Evolutionary conservation across 169 alveolate species (phyloP), one percentile per base, ranked within the genome.

Genomic region (Eimeria brunetti): DNA sequence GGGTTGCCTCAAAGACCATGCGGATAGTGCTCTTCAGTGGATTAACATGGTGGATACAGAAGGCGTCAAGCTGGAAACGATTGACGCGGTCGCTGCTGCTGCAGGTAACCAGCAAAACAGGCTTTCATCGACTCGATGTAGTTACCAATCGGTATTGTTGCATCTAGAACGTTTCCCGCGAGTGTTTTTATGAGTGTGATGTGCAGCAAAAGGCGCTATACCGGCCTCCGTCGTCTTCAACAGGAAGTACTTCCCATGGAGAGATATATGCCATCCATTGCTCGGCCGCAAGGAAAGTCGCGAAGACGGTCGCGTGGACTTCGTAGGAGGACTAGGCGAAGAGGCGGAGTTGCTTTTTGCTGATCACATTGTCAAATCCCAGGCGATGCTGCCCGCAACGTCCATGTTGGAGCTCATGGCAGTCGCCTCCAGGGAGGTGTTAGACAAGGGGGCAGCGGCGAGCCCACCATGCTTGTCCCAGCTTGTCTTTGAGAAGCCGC

Each of bases 401-500:
- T 94, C 86, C 88, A 30, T 90, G 69, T 41, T 95, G 49, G 97
- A 95, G 69, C 56, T 95, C 81, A 71, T 91, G 88, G 94, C 78
- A 7, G 96, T 86, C 1, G 96, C 96, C 71, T 20, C 94, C 27
- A 49, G 89, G 64, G 76, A 62, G 53, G 36, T 33, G 67, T 16
- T 53, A 7, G 46, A 80, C 56, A 85, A 38, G 30, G 75, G 38
- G 9, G 94, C 64, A 4, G 49, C 53, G 18, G 69, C 58, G 88
- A 69, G 60, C 44, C 91, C 76, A 12, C 89, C 88, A 41, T 62
- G 81, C 38, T n/a, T 94, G 78, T 58, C 85, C 18, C 84, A 94
- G 73, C 89, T 94, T 4, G 91, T 75, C 30, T 94, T 94, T 62
- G 96, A 94, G 80, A 30, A 81, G 73, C 96, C 96, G 11, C 49